Conservation (phyloP, 2,329 filamentous ascomycete genomes). For the Phialophora tarda region DNA sequence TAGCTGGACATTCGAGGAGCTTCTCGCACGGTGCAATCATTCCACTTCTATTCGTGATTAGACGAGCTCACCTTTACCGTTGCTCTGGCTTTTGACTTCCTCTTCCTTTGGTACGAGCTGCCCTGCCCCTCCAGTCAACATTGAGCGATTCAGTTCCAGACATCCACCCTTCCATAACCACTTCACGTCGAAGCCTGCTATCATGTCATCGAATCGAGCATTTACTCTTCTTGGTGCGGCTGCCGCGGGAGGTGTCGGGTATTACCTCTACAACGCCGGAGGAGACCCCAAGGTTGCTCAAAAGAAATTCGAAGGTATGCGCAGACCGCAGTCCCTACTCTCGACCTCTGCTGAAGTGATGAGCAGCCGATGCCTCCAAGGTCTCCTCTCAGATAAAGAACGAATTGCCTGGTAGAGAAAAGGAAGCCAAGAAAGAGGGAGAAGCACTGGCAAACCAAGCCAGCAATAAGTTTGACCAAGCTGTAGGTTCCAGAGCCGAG, state of each 20-base stretch:
- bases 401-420: conserved; percentile 67
- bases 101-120: neutral
- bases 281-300: conserved; percentile 81
- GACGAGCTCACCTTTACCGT: conserved; percentile 6
- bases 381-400: conserved; percentile 70
- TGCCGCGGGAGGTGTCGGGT: conserved; percentile 73
- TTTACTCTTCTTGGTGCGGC: conserved; percentile 62
- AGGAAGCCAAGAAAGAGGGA: conserved; percentile 68
- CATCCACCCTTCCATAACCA: conserved; percentile 36
- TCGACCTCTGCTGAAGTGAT: neutral
- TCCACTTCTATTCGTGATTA: conserved; percentile 5
- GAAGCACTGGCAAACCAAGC: conserved; percentile 66
- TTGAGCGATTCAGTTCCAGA: conserved; percentile 37
- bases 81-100: conserved; percentile 3
- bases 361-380: conserved; percentile 74
- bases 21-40: conserved; percentile 20
- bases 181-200: conserved; percentile 26
- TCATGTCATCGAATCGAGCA: conserved; percentile 41
- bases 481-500: conserved; percentile 59
- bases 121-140: conserved; percentile 13
- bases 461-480: conserved; percentile 70
- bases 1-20: conserved; percentile 5
- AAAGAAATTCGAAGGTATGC: conserved; percentile 81
- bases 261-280: conserved; percentile 90
- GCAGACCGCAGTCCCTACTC: neutral